Base-by-base conservation (phyloP, 1,284 basidiomycete species). In the Microbotryum saponariae region DNA sequence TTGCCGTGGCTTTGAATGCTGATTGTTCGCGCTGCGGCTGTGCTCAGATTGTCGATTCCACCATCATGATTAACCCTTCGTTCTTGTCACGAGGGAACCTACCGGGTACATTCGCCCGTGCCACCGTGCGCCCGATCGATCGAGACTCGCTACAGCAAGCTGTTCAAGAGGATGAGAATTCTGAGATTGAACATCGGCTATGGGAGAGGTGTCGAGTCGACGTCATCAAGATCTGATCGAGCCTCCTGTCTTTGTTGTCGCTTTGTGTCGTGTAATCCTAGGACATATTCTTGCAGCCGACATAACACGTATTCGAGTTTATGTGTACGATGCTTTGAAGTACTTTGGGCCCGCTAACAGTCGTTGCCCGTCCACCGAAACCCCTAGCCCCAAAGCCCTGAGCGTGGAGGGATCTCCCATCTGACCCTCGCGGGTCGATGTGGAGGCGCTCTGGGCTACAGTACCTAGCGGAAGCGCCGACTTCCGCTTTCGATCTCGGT, bases 1-100 rank as follows among this genome's bases (percentile, higher is more conserved):
- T 16, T 5, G 37, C 37, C 6, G 37, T 68, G 56, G 64, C 4
- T 66, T 72, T 2, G 68, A 42, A 16, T 31, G 4, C n/a, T 29
- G n/a, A 53, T 33, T 16, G 63, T 3, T 21, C 59, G 12, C 45
- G 37, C 21, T 29, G 53, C 18, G 56, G 57, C 33, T 61, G 63
- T 45, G 57, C 58, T 9, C 64, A 88, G 85, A 76, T 81, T 31
- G 83, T 90, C 23, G 83, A 88, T 67, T 78, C 79, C 27, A 85
- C 86, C 1, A 77, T 80, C 6, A 79, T 83, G 8, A 74, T 91
- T 61, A 91, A 91, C 70, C 87, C 89, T 4, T 86, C 84, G 0
- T 84, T 80, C 72, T 72, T 86, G 56, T 78, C 78, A 23, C 86
- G 85, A 72, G 79, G 80, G 33, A 79, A 77, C 31, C 85, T 82